A percentile compares a stretch with the other conserved stretches of the same genome.
These are phyloP conservation scores for Lactarius akahatsu DNA, from an alignment of 768 basidiomycete genomes.

Conservation along the genomic window DNA sequence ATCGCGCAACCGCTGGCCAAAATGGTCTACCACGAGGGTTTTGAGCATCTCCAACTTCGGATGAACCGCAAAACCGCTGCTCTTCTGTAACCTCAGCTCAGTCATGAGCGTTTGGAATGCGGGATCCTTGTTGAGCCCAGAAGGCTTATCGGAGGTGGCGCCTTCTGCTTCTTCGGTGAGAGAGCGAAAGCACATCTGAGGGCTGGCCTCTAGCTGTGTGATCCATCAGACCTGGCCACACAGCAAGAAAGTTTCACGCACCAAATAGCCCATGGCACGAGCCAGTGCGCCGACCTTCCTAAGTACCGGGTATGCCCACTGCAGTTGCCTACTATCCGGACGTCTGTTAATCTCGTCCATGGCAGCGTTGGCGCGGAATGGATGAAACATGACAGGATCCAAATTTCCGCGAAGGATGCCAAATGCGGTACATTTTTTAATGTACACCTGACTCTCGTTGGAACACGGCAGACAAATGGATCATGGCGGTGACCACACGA, in stretches of 20 bases:
- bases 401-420: slow-evolving; percentile 48
- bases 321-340: slow-evolving; percentile 34
- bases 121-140: slow-evolving; percentile 47
- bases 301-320: slow-evolving; percentile 53
- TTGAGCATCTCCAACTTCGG: slow-evolving; percentile 91
- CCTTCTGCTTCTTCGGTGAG: slow-evolving; percentile 53
- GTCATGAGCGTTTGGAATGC: slow-evolving; percentile 63
- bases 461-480: not conserved
- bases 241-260: slow-evolving; percentile 39
- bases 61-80: slow-evolving; percentile 61
- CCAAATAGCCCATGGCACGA: slow-evolving; percentile 85
- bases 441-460: slow-evolving; percentile 1
- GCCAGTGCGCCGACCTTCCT: slow-evolving; percentile 60
- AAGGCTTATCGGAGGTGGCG: slow-evolving; percentile 41
- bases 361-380: slow-evolving; percentile 54
- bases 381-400: slow-evolving; percentile 65
- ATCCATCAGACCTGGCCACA: slow-evolving; percentile 16
- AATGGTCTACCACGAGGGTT: slow-evolving; percentile 74
- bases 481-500: slow-evolving; percentile 29
- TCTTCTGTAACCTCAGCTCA: slow-evolving; percentile 61
- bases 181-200: slow-evolving; percentile 70
- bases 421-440: slow-evolving; percentile 15
- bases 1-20: slow-evolving; percentile 50
- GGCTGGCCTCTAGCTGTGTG: slow-evolving; percentile 75
- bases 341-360: slow-evolving; percentile 39